A percentile compares a stretch with the other conserved stretches of the same genome.
Conservation (phyloP, 805 yeast genomes). For the Saccharomycopsis sp. region DNA sequence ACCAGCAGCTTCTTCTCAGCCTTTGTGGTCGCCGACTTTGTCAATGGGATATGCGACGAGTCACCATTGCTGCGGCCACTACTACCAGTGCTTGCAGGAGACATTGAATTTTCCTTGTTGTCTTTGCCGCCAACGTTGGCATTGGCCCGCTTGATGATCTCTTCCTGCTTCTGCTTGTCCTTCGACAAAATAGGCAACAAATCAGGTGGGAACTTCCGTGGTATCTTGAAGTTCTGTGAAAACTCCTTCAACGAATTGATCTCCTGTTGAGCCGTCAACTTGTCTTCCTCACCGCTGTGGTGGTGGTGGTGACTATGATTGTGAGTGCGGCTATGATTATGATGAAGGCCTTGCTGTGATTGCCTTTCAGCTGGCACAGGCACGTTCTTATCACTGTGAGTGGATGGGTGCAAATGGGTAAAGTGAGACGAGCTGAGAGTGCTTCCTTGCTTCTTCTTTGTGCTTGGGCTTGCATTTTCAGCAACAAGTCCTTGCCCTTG, state of each 20-base stretch:
- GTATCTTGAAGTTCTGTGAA: conserved; percentile 72
- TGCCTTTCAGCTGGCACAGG: too few relatives aligned
- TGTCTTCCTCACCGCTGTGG: conserved; percentile 24
- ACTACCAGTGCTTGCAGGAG: neutral
- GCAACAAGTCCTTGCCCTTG: conserved; percentile 6
- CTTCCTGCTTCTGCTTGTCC: conserved; percentile 56
- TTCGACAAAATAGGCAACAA: conserved; percentile 62
- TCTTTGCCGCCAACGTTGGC: conserved; percentile 10
- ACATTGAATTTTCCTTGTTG: conserved; percentile 1
- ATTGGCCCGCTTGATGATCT: conserved; percentile 33
- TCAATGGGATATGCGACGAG: neutral
- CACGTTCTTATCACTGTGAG: neutral
- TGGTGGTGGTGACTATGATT: conserved; percentile 20
- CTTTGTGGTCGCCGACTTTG: neutral
- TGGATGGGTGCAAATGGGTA: conserved; percentile 25
- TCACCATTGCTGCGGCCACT: neutral
- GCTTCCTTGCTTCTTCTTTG: conserved; percentile 10
- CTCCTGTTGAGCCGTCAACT: conserved; percentile 48
- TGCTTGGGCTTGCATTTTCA: neutral
- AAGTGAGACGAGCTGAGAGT: too few relatives aligned
- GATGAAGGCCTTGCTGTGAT: too few relatives aligned
- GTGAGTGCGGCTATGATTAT: too few relatives aligned
- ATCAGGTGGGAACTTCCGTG: conserved; percentile 52
- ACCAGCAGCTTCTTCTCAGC: neutral
- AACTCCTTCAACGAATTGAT: conserved; percentile 67